phyloP scores from a whole-genome alignment of 2,329 filamentous ascomycete species.

The Talaromyces albobiverticillius region DNA sequence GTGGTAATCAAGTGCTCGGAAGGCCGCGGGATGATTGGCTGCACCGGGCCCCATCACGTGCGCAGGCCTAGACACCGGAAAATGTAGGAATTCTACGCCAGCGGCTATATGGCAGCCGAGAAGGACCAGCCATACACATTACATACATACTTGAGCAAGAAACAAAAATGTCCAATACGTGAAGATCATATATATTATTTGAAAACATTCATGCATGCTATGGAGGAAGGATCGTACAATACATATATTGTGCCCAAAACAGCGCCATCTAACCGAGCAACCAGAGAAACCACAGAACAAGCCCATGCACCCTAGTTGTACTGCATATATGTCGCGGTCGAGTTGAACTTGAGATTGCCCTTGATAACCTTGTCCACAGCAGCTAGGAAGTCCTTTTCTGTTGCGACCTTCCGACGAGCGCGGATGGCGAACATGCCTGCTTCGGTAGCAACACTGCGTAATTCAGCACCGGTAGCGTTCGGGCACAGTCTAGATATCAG shows the following conservation, averaged over 20 bases:
- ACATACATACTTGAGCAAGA: neutral
- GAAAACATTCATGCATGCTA: conserved; percentile 10
- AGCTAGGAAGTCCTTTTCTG: conserved; percentile 97
- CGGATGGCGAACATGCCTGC: conserved; percentile 98
- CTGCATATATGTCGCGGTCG: conserved; percentile 95
- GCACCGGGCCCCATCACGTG: conserved; percentile 26
- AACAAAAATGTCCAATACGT: too few species aligned
- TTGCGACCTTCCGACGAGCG: conserved; percentile 91
- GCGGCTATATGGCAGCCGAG: conserved; percentile 16
- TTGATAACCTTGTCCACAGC: conserved; percentile 99
- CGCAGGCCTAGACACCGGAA: conserved; percentile 23
- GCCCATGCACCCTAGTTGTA: conserved; percentile 70
- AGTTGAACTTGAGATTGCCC: conserved; percentile 99
- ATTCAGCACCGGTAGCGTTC: conserved; percentile 93
- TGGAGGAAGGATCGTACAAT: conserved; percentile 19
- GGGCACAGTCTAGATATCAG: conserved; percentile 95
- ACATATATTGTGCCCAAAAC: conserved; percentile 32
- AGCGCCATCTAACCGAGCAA: conserved; percentile 24
- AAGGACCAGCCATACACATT: neutral
- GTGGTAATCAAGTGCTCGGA: conserved; percentile 37
- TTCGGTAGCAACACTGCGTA: conserved; percentile 95
- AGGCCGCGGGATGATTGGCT: conserved; percentile 29
- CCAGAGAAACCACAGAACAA: conserved; percentile 21
- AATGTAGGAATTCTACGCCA: conserved; percentile 21
- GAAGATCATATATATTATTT: too few species aligned